Evolutionary conservation across 108 stramenopile species (phyloP).

Genomic region (Skeletonema menzelii): DNA sequence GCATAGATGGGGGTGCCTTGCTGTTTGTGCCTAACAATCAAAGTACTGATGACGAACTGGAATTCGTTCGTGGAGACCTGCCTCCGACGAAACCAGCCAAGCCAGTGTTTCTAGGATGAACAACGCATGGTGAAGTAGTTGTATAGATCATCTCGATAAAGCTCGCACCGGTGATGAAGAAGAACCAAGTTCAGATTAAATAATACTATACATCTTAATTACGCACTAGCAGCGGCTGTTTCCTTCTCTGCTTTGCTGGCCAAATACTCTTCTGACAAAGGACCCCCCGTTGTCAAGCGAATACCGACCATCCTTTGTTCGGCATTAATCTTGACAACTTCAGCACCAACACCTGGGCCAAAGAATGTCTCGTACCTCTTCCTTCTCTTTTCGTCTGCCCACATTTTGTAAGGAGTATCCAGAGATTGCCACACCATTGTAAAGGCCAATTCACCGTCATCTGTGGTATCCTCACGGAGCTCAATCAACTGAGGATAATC

Average conservation of each 20-base stretch:
- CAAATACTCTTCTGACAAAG: constrained; percentile 40
- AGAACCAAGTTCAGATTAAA: not conserved
- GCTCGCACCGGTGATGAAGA: too few species aligned
- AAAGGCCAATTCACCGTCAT: constrained; percentile 82
- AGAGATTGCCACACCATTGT: constrained; percentile 93
- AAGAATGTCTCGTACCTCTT: constrained; percentile 95
- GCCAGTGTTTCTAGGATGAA: constrained; percentile 16
- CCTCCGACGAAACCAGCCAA: constrained; percentile 22
- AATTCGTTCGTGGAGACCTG: constrained; percentile 48
- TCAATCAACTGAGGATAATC: constrained; percentile 93
- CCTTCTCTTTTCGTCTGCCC: constrained; percentile 93
- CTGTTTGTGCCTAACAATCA: constrained; percentile 53
- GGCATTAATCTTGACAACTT: constrained; percentile 93
- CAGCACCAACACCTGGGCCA: constrained; percentile 88
- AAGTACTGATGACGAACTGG: constrained; percentile 8
- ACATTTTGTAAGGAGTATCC: constrained; percentile 96
- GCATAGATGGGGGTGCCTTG: constrained; percentile 78
- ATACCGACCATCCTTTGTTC: constrained; percentile 92
- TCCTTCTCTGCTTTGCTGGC: constrained; percentile 21
- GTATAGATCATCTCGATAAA: not conserved
- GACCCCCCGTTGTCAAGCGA: constrained; percentile 78
- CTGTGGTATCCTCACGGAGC: constrained; percentile 74
- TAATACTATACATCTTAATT: constrained; percentile 3
- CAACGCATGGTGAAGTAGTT: not conserved
- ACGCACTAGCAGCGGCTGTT: constrained; percentile 5